These are phyloP conservation scores for Sutorius australiensis DNA, from an alignment of 768 basidiomycete genomes.

Conservation along the genomic window DNA sequence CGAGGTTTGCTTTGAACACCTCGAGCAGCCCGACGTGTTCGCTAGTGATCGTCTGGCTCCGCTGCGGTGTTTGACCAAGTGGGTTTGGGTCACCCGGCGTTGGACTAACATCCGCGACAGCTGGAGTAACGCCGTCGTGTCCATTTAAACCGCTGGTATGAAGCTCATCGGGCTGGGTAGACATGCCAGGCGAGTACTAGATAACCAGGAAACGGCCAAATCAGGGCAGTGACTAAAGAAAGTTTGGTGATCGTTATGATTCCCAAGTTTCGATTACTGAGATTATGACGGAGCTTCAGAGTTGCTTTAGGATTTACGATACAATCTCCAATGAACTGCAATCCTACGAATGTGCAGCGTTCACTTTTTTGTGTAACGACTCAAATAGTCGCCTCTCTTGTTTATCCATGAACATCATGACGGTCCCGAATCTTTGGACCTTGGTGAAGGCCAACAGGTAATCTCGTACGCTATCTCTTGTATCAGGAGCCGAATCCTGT, in stretches of 20 bases:
- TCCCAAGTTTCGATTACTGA: background rate
- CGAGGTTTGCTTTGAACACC: constrained; percentile 52
- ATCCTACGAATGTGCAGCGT: constrained; percentile 6
- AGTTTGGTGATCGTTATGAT: background rate
- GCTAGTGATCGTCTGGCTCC: background rate
- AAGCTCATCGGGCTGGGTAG: constrained; percentile 1
- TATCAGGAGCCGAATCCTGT: constrained; percentile 9
- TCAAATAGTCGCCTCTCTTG: constrained; percentile 49
- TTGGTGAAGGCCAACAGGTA: constrained; percentile 53
- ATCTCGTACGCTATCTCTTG: constrained; percentile 30
- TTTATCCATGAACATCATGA: constrained; percentile 58
- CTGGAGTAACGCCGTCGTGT: background rate
- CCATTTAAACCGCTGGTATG: background rate
- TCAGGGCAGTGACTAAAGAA: background rate
- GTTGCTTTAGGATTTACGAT: background rate
- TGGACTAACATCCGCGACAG: background rate
- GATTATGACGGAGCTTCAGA: background rate
- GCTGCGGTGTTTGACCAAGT: background rate
- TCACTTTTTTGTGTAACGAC: constrained; percentile 40
- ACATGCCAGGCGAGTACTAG: background rate
- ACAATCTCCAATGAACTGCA: too few species aligned
- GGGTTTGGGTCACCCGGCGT: background rate
- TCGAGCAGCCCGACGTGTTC: constrained; percentile 27
- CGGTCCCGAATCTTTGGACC: constrained; percentile 60
- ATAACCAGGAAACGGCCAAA: background rate